Evolutionary conservation across 2,329 filamentous ascomycete species (phyloP).

Genomic region (Colletotrichum orchidophilum): DNA sequence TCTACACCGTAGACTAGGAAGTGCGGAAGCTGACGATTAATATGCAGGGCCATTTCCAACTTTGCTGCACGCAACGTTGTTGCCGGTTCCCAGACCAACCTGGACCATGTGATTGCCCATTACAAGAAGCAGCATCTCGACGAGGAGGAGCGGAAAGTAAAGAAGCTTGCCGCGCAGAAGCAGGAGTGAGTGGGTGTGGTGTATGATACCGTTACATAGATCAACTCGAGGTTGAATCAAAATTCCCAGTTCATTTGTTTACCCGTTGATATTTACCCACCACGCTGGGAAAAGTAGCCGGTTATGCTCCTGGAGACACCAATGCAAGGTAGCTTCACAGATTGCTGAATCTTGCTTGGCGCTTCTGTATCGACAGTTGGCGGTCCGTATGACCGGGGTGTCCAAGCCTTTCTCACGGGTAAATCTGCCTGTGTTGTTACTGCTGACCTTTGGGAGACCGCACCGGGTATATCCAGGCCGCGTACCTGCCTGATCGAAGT

Average conservation of each 20-base stretch:
- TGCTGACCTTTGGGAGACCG: not conserved
- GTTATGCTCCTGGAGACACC: no score
- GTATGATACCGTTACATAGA: slow-evolving; percentile 35
- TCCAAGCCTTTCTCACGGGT: not conserved
- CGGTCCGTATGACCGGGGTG: not conserved
- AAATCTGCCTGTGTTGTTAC: not conserved
- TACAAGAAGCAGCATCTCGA: slow-evolving; percentile 63
- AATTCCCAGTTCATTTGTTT: slow-evolving; percentile 26
- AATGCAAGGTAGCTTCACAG: not conserved
- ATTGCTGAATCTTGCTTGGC: not conserved
- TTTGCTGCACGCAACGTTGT: slow-evolving; percentile 63
- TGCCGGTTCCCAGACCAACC: slow-evolving; percentile 62
- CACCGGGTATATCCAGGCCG: not conserved
- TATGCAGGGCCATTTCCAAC: slow-evolving; percentile 57
- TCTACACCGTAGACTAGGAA: not conserved
- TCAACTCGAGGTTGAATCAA: slow-evolving; percentile 29
- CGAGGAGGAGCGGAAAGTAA: slow-evolving; percentile 64
- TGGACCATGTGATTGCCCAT: slow-evolving; percentile 67
- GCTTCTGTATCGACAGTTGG: not conserved
- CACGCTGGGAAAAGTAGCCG: not conserved
- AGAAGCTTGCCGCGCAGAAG: slow-evolving; percentile 44
- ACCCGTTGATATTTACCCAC: not conserved
- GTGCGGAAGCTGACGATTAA: slow-evolving; percentile 23
- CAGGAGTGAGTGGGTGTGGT: slow-evolving; percentile 22
- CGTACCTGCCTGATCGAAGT: not conserved